These are phyloP conservation scores for Picea sitchensis DNA, from an alignment of 75 land plant genomes.

Conservation along the genomic window DNA sequence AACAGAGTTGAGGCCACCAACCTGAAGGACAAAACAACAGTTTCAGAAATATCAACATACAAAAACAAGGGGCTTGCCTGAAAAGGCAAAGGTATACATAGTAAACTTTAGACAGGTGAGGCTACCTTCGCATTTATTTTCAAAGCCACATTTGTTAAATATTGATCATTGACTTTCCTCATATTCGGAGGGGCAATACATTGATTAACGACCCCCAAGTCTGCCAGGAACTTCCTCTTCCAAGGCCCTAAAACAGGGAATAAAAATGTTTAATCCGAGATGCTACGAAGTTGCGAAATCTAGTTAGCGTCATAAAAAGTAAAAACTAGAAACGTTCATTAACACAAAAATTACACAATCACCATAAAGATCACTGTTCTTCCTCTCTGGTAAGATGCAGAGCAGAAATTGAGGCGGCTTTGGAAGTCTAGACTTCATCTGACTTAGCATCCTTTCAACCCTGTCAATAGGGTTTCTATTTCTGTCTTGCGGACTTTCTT, in stretches of 20 bases:
- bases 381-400: constrained; percentile 72
- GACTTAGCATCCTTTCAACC: constrained; percentile 68
- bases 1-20: constrained; percentile 85
- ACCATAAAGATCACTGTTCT: constrained; percentile 81
- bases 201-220: constrained; percentile 73
- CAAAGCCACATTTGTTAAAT: constrained; percentile 76
- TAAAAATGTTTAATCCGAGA: not conserved
- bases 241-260: constrained; percentile 59
- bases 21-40: constrained; percentile 28
- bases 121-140: constrained; percentile 96
- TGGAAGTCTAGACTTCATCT: constrained; percentile 38
- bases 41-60: not conserved
- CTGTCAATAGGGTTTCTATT: constrained; percentile 49
- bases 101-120: not conserved
- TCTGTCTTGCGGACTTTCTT: constrained; percentile 34
- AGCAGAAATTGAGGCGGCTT: constrained; percentile 70
- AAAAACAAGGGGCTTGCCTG: too few relatives aligned
- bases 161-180: constrained; percentile 70
- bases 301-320: not conserved
- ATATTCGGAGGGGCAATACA: constrained; percentile 64
- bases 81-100: not conserved
- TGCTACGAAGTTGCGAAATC: too few relatives aligned
- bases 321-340: not conserved
- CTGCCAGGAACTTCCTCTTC: constrained; percentile 63
- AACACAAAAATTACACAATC: not conserved